These are phyloP conservation scores for Gynostemma pentaphyllum DNA, from an alignment of 306 rosid genomes.

Conservation along the genomic window DNA sequence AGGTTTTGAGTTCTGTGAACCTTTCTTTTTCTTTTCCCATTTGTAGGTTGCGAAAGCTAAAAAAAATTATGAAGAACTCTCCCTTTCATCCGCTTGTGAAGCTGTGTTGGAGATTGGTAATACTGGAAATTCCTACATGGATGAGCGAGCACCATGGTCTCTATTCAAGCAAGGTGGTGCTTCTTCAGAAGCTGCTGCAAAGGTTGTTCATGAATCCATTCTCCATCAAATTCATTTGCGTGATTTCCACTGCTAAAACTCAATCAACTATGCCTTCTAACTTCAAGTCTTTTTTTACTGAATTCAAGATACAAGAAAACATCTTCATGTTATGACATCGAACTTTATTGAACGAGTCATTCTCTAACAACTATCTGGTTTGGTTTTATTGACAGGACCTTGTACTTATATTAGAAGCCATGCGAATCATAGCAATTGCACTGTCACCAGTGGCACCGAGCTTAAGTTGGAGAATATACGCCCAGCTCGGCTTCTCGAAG, in stretches of 20 bases:
- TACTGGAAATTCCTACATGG: constrained; percentile 79
- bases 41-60: constrained; percentile 61
- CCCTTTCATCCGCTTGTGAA: constrained; percentile 86
- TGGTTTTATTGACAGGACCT: constrained; percentile 63
- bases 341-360: too few relatives aligned
- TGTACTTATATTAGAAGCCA: constrained; percentile 71
- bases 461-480: constrained; percentile 79
- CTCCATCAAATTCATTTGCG: background rate
- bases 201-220: constrained; percentile 29
- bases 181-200: constrained; percentile 74
- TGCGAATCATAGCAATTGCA: constrained; percentile 73
- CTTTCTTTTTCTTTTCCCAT: background rate
- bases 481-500: constrained; percentile 69
- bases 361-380: background rate
- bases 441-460: constrained; percentile 68
- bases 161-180: constrained; percentile 78
- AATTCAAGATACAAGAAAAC: background rate
- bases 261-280: background rate
- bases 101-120: constrained; percentile 76
- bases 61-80: constrained; percentile 53
- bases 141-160: constrained; percentile 88
- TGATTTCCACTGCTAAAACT: background rate
- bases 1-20: background rate
- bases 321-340: too few relatives aligned
- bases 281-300: too few relatives aligned